phyloP scores from a whole-genome alignment of 768 basidiomycete species.

The Cyclocybe aegerita region DNA sequence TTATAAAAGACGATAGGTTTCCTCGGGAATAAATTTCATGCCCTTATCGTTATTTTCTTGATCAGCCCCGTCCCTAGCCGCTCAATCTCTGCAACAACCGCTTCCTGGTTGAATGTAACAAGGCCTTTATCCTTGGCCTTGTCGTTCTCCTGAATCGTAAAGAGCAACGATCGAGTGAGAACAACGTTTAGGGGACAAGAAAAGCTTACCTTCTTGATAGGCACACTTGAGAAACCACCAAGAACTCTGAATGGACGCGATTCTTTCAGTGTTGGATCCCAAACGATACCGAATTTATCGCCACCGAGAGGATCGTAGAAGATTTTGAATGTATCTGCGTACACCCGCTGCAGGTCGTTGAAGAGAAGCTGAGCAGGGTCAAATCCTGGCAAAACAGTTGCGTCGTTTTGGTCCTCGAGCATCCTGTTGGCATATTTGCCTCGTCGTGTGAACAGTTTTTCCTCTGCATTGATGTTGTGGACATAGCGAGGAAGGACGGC shows the following conservation, averaged over 20 bases:
- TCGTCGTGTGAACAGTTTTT: slow-evolving; percentile 40
- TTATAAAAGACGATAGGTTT: background rate
- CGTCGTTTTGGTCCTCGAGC: slow-evolving; percentile 21
- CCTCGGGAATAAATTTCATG: slow-evolving; percentile 1
- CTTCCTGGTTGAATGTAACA: slow-evolving; percentile 66
- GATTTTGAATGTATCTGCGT: slow-evolving; percentile 74
- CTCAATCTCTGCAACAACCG: slow-evolving; percentile 73
- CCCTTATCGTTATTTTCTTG: slow-evolving; percentile 39
- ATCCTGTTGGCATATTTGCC: slow-evolving; percentile 48
- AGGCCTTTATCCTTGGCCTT: slow-evolving; percentile 55
- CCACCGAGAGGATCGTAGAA: slow-evolving; percentile 89
- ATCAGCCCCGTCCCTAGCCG: slow-evolving; percentile 73
- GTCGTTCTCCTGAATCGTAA: slow-evolving; percentile 30
- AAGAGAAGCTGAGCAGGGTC: slow-evolving; percentile 74
- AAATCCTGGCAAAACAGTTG: slow-evolving; percentile 60
- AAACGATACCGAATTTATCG: slow-evolving; percentile 75
- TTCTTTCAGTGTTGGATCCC: slow-evolving; percentile 72
- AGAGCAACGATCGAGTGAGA: background rate
- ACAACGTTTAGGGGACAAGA: background rate
- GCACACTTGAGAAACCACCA: slow-evolving; percentile 75
- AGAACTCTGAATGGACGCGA: slow-evolving; percentile 76
- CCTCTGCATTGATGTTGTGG: slow-evolving; percentile 63
- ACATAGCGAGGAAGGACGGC: slow-evolving; percentile 65
- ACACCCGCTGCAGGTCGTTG: slow-evolving; percentile 73
- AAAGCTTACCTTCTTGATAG: slow-evolving; percentile 41